phyloP scores from a whole-genome alignment of 1,284 basidiomycete species.

The Apiotrichum mycotoxinovorans region DNA sequence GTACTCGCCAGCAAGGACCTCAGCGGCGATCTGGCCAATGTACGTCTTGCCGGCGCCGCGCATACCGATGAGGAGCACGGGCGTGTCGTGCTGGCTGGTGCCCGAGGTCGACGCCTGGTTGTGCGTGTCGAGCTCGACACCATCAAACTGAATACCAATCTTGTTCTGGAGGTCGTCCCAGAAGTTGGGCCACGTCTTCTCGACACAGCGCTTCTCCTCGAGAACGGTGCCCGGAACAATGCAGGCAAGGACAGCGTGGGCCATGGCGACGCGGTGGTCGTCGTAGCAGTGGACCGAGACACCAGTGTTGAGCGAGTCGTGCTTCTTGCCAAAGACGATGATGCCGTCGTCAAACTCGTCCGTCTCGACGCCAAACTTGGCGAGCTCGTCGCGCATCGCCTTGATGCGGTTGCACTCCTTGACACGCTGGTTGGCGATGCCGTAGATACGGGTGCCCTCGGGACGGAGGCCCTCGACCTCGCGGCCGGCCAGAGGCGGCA shows the following conservation, averaged over 20 bases:
- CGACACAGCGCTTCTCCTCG: conserved; percentile 96
- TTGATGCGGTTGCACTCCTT: conserved; percentile 97
- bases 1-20: conserved; percentile 69
- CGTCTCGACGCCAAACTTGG: conserved; percentile 91
- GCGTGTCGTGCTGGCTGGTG: conserved; percentile 44
- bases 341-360: conserved; percentile 91
- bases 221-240: conserved; percentile 72
- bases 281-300: conserved; percentile 91
- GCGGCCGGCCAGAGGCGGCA: conserved; percentile 51
- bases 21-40: conserved; percentile 74
- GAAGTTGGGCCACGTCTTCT: conserved; percentile 99
- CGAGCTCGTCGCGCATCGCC: conserved; percentile 94
- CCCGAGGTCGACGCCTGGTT: conserved; percentile 51
- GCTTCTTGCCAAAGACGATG: conserved; percentile 75
- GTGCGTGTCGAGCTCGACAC: conserved; percentile 63
- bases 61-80: conserved; percentile 90
- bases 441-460: conserved; percentile 74
- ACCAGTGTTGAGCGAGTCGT: conserved; percentile 61
- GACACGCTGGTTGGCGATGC: conserved; percentile 97
- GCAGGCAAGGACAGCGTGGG: conserved; percentile 83
- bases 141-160: conserved; percentile 87
- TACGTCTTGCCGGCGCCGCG: conserved; percentile 94
- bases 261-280: conserved; percentile 98
- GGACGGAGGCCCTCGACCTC: conserved; percentile 42
- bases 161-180: conserved; percentile 95